Base-by-base conservation (phyloP, 2,329 filamentous ascomycete genomes). In the Fusarium sp. region DNA sequence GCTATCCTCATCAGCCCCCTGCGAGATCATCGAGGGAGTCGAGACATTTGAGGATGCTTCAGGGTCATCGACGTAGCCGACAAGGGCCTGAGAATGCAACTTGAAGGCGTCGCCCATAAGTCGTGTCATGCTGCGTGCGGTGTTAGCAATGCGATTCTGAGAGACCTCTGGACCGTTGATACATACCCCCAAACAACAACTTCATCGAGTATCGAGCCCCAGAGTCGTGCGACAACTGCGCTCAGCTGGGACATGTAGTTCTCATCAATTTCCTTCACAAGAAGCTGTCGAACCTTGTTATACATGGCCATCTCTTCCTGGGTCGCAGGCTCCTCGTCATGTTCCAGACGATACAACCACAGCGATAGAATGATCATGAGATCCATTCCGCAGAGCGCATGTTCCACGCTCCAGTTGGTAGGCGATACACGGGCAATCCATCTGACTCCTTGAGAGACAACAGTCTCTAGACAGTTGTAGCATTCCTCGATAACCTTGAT, bases 111-210 rank as follows among this genome's bases (percentile, higher is more conserved):
- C 96, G 78, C 96, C 96, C 93, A 98, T 97, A 55, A 98, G 90
- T 80, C 97, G 94, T 77, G 94, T 95, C 80, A 97, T 95, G 64
- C 93, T 95, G 78, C 29, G 57, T 54, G 35, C 31, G 5, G n/a
- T 27, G 71, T 79, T 73, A 79, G 70, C 63, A 70, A 54, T 35
- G 38, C n/a, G n/a, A 35, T 59, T 20, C 35, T 53, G 7, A 46
- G 25, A 47, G 49, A 47, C 41, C 41, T 10, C 14, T 20, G n/a
- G 18, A 33, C 47, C 20, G 35, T 36, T 38, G 27, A 35, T 49
- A 93, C 94, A 90, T 92, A 97, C 94, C 96, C 96, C 96, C 96
- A 98, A 68, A 99, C 96, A 76, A 98, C 95, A 71, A 98, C 96
- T 84, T 98, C 96, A 80, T 98, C 96, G 73, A 98, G 91, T 92